These are phyloP conservation scores for Plasmodium vivax DNA, from an alignment of 169 alveolate genomes.

Conservation along the genomic window DNA sequence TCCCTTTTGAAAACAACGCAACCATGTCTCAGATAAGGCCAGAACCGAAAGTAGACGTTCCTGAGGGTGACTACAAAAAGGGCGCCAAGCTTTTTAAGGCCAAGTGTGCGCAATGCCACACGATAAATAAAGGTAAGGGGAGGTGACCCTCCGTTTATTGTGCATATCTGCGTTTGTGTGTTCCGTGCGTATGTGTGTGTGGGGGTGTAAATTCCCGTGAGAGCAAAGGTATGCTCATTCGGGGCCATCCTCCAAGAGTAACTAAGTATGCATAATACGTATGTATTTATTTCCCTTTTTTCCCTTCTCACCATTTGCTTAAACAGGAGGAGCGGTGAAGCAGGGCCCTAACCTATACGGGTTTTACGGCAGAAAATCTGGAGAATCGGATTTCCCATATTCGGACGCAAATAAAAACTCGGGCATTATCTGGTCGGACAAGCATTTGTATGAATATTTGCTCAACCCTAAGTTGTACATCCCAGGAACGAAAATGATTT, in stretches of 20 bases:
- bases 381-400: conserved; percentile 89
- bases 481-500: conserved; percentile 97
- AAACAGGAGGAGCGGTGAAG: conserved; percentile 91
- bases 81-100: conserved; percentile 93
- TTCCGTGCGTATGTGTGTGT: neutral
- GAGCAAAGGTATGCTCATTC: neutral
- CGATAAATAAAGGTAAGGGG: conserved; percentile 86
- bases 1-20: neutral
- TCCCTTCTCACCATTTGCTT: neutral
- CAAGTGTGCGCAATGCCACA: conserved; percentile 95
- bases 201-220: neutral
- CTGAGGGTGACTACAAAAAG: conserved; percentile 91
- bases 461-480: conserved; percentile 93
- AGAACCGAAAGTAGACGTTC: conserved; percentile 93
- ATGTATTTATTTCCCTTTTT: neutral
- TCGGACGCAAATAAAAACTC: conserved; percentile 92
- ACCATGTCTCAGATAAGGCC: conserved; percentile 77
- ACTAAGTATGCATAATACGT: neutral
- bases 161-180: neutral
- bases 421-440: conserved; percentile 92
- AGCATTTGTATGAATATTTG: conserved; percentile 92
- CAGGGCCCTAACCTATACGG: conserved; percentile 92
- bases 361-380: conserved; percentile 91
- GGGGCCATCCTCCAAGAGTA: neutral
- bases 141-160: neutral